Evolutionary conservation across 2,329 filamentous ascomycete genomes (phyloP).

Genomic region (Botrytis tulipae): DNA sequence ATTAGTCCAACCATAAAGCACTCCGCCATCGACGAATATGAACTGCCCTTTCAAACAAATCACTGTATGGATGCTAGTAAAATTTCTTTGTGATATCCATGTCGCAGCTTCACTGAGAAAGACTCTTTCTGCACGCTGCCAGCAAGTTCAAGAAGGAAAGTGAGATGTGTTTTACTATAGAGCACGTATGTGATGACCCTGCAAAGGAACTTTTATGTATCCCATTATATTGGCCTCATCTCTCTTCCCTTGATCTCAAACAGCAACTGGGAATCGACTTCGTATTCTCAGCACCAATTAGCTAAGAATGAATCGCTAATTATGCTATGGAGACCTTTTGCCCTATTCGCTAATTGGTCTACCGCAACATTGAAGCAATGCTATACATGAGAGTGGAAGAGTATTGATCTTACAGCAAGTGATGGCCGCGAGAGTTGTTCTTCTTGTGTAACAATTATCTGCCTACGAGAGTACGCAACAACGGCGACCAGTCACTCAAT

Average conservation of each 20-base stretch:
- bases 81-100: neutral
- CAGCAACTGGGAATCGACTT: neutral
- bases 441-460: neutral
- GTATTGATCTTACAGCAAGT: conserved; percentile 1
- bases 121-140: neutral
- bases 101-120: neutral
- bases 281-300: neutral
- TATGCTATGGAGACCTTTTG: neutral
- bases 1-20: neutral
- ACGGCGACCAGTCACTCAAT: conserved; percentile 39
- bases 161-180: neutral
- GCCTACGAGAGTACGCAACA: neutral
- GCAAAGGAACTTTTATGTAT: no score
- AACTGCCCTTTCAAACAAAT: neutral
- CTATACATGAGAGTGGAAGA: neutral
- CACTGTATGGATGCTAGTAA: neutral
- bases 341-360: neutral
- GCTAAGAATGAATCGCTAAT: neutral
- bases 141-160: neutral
- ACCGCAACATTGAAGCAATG: neutral
- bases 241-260: neutral
- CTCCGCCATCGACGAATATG: neutral
- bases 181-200: neutral
- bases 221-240: neutral
- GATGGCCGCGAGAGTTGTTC: neutral